phyloP scores from a whole-genome alignment of 192 early-diverging fungal species.

The Backusella sp. region DNA sequence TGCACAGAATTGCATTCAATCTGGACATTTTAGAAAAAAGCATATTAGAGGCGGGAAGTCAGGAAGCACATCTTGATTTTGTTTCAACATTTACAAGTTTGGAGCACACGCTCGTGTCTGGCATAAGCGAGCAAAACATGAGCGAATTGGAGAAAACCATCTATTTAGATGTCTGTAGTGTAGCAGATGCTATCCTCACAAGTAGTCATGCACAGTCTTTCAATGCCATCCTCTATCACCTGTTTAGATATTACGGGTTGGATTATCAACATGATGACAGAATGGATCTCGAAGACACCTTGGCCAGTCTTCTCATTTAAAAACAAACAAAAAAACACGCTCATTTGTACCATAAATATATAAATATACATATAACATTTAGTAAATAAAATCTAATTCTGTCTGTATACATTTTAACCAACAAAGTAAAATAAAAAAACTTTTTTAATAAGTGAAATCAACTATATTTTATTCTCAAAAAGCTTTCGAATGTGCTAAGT shows the following conservation, averaged over 20 bases:
- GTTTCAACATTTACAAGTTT: neutral
- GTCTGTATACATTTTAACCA: neutral
- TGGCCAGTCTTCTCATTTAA: neutral
- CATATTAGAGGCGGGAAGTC: neutral
- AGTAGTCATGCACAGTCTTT: constrained; percentile 8
- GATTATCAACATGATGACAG: neutral
- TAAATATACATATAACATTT: neutral
- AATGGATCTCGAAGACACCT: neutral
- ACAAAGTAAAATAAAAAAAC: neutral
- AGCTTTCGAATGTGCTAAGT: neutral
- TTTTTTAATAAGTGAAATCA: neutral
- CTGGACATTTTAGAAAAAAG: neutral
- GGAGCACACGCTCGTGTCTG: neutral
- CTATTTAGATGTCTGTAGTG: constrained; percentile 1
- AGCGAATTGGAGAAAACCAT: constrained; percentile 5
- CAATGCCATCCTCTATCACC: neutral
- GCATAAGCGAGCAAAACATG: neutral
- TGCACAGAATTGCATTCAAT: neutral
- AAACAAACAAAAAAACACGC: neutral
- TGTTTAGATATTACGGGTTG: constrained; percentile 3
- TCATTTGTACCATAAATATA: constrained; percentile 1
- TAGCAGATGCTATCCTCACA: constrained; percentile 11
- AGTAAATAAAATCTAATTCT: neutral
- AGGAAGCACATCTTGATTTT: neutral
- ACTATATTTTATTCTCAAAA: neutral